phyloP scores from a whole-genome alignment of 169 alveolate species.

The Besnoitia besnoiti region DNA sequence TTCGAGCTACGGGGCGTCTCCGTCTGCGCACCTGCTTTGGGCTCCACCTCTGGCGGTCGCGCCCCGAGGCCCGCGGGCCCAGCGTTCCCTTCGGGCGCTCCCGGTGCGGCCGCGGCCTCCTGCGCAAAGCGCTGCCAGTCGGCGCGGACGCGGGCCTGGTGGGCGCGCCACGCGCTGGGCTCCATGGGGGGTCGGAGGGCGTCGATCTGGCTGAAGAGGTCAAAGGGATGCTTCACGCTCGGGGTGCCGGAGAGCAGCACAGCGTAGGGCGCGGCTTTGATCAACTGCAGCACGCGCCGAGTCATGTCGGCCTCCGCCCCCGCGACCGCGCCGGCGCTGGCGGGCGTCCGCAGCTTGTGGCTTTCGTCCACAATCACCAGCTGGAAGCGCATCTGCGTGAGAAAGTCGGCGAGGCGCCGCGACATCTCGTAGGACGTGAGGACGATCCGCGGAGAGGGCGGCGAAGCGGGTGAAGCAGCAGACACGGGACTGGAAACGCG shows the following conservation, averaged over 20 bases:
- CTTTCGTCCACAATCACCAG: conserved; percentile 65
- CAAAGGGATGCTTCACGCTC: conserved; percentile 92
- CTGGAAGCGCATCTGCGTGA: conserved; percentile 50
- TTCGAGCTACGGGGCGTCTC: too few species aligned
- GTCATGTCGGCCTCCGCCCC: not conserved
- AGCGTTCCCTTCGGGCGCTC: not conserved
- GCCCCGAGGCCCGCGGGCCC: not conserved
- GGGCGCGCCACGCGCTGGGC: not conserved
- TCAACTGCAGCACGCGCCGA: conserved; percentile 69
- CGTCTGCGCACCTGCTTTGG: not conserved
- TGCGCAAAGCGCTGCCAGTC: not conserved
- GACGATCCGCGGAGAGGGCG: conserved; percentile 38
- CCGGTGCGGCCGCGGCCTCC: not conserved
- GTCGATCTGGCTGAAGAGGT: conserved; percentile 90
- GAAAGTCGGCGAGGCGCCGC: conserved; percentile 50
- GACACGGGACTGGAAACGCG: not conserved
- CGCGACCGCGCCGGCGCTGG: conserved; percentile 19
- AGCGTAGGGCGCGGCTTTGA: conserved; percentile 87
- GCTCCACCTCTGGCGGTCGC: not conserved
- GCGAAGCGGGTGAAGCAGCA: not conserved
- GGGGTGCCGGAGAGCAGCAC: conserved; percentile 96
- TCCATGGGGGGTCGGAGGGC: conserved; percentile 72
- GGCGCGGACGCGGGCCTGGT: not conserved
- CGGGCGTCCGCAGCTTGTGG: conserved; percentile 67
- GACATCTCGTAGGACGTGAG: conserved; percentile 67